Evolutionary conservation across 768 basidiomycete genomes (phyloP).

Genomic region (Infundibulicybe gibba): DNA sequence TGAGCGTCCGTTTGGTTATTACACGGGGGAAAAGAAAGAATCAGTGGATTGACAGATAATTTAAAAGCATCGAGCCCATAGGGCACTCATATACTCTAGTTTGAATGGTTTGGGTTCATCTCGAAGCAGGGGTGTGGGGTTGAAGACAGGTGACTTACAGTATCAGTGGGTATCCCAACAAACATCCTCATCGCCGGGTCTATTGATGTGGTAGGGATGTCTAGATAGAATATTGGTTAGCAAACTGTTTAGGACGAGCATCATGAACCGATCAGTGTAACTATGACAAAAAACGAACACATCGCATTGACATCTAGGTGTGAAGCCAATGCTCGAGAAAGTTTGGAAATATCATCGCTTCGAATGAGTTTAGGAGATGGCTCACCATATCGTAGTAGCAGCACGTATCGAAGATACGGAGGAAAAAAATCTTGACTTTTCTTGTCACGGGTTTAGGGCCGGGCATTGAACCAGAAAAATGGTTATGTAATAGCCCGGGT

Average conservation of each 20-base stretch:
- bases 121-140: constrained; percentile 7
- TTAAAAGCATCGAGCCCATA: constrained; percentile 64
- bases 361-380: constrained; percentile 21
- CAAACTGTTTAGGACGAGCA: constrained; percentile 6
- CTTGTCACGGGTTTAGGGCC: constrained; percentile 11
- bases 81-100: constrained; percentile 91
- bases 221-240: constrained; percentile 5
- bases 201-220: neutral
- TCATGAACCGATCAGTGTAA: constrained; percentile 75
- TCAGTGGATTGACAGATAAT: constrained; percentile 62
- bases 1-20: neutral
- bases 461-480: no score
- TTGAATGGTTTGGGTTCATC: constrained; percentile 75
- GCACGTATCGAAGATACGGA: neutral
- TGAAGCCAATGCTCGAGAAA: constrained; percentile 46
- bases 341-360: constrained; percentile 55
- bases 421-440: constrained; percentile 11
- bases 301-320: constrained; percentile 54
- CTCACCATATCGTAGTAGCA: neutral
- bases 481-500: no score
- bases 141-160: constrained; percentile 5
- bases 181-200: no score
- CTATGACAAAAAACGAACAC: constrained; percentile 79
- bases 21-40: constrained; percentile 7
- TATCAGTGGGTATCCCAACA: neutral